phyloP scores from a whole-genome alignment of 2,329 filamentous ascomycete species.

The Diaporthe citri region DNA sequence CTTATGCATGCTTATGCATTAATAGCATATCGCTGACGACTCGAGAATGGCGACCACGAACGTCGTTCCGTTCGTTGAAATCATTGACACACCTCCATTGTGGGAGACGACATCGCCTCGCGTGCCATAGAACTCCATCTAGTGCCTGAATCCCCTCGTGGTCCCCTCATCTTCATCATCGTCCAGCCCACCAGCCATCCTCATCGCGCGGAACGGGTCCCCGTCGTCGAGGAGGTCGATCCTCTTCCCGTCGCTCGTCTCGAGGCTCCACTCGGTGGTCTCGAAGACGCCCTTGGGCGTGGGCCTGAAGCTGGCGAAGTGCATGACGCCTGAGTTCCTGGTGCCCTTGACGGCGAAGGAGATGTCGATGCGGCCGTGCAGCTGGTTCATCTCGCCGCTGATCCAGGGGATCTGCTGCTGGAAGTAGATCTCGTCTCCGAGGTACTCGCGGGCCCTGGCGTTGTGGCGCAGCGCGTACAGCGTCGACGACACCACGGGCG shows the following conservation, averaged over 20 bases:
- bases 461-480: slow-evolving; percentile 93
- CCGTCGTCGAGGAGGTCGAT: slow-evolving; percentile 81
- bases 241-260: slow-evolving; percentile 69
- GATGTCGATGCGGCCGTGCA: slow-evolving; percentile 92
- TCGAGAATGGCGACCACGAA: not conserved
- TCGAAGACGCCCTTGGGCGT: slow-evolving; percentile 76
- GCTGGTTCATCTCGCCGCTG: slow-evolving; percentile 88
- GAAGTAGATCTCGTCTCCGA: slow-evolving; percentile 92
- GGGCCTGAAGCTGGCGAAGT: slow-evolving; percentile 81
- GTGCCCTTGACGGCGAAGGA: slow-evolving; percentile 88
- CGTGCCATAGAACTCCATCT: slow-evolving; percentile 51
- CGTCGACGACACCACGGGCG: slow-evolving; percentile 85
- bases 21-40: not conserved
- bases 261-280: slow-evolving; percentile 91
- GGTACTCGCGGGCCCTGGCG: slow-evolving; percentile 76
- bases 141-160: slow-evolving; percentile 62
- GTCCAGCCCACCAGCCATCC: slow-evolving; percentile 20
- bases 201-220: slow-evolving; percentile 71
- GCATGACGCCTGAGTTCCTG: slow-evolving; percentile 77
- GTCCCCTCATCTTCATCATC: slow-evolving; percentile 54
- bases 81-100: not conserved
- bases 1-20: no score
- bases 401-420: slow-evolving; percentile 85
- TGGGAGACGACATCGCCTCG: no score
- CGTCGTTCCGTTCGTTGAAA: not conserved